Evolutionary conservation across 306 rosid species (phyloP).

Genomic region (Corylus heterophylla): DNA sequence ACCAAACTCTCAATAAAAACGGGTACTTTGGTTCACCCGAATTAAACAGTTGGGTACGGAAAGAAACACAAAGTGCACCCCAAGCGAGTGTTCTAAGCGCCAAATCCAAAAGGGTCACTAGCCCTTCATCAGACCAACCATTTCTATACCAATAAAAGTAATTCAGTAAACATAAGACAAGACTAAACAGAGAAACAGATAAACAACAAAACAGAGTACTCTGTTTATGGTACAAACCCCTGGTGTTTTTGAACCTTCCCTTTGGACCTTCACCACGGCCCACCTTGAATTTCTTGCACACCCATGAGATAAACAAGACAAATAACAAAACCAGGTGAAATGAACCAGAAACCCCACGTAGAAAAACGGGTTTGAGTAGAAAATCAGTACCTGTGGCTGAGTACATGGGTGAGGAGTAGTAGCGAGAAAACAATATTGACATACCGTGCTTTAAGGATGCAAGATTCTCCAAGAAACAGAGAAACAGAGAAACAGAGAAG

Average conservation of each 20-base stretch:
- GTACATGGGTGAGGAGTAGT: not conserved
- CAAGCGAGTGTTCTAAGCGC: conserved; percentile 41
- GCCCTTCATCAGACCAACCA: conserved; percentile 39
- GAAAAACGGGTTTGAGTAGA: conserved; percentile 40
- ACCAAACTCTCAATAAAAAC: conserved; percentile 41
- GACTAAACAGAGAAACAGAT: conserved; percentile 28
- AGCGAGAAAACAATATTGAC: conserved; percentile 1
- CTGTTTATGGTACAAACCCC: conserved; percentile 8
- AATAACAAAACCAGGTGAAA: conserved; percentile 32
- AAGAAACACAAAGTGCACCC: conserved; percentile 34
- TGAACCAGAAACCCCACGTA: conserved; percentile 31
- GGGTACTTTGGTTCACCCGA: conserved; percentile 29
- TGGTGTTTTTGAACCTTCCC: conserved; percentile 3
- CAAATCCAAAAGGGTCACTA: conserved; percentile 43
- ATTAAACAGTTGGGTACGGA: conserved; percentile 34
- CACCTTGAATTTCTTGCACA: conserved; percentile 19
- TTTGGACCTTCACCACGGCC: conserved; percentile 23
- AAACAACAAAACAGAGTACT: conserved; percentile 30
- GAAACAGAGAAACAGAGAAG: too few relatives aligned
- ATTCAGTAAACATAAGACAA: conserved; percentile 21
- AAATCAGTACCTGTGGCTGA: conserved; percentile 1
- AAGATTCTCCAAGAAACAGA: not conserved
- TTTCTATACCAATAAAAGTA: conserved; percentile 33
- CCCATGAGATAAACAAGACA: conserved; percentile 18
- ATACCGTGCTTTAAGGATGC: conserved; percentile 6